These are phyloP conservation scores for Penicillium sp. DNA, from an alignment of 2,329 filamentous ascomycete genomes.

Conservation along the genomic window DNA sequence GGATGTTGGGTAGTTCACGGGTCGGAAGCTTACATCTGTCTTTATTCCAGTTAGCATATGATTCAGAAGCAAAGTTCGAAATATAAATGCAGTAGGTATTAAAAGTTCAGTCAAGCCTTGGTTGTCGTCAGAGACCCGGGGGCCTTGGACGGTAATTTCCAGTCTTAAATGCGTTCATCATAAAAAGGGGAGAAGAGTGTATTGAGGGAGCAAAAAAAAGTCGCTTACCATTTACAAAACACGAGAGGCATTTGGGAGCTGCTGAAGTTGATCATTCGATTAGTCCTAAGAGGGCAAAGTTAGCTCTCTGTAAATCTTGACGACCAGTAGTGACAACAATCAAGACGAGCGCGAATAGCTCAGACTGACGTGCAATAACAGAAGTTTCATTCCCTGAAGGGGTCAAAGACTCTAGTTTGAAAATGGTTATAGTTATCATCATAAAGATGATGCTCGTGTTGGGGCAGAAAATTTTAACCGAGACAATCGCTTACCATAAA, in stretches of 20 bases:
- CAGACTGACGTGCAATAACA: slow-evolving; percentile 88
- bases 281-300: slow-evolving; percentile 18
- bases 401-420: slow-evolving; percentile 99
- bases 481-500: slow-evolving; percentile 30
- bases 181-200: slow-evolving; percentile 27
- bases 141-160: slow-evolving; percentile 95
- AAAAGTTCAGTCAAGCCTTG: slow-evolving; percentile 78
- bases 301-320: slow-evolving; percentile 20
- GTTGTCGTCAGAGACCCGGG: slow-evolving; percentile 70
- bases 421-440: slow-evolving; percentile 80
- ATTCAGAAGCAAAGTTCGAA: slow-evolving; percentile 7
- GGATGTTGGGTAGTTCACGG: slow-evolving; percentile 1
- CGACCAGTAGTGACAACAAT: slow-evolving; percentile 14
- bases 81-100: slow-evolving; percentile 16
- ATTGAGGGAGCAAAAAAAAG: slow-evolving; percentile 30
- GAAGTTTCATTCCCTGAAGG: slow-evolving; percentile 72
- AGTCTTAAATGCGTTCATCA: slow-evolving; percentile 66
- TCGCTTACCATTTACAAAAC: slow-evolving; percentile 26
- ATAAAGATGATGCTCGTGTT: slow-evolving; percentile 46
- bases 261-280: neutral
- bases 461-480: slow-evolving; percentile 6
- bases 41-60: slow-evolving; percentile 22
- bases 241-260: neutral
- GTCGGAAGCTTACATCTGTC: slow-evolving; percentile 26
- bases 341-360: slow-evolving; percentile 42